A percentile compares a stretch with the other conserved stretches of the same genome.
phyloP scores from a whole-genome alignment of 306 rosid genomes.

The Inga leiocalycina region DNA sequence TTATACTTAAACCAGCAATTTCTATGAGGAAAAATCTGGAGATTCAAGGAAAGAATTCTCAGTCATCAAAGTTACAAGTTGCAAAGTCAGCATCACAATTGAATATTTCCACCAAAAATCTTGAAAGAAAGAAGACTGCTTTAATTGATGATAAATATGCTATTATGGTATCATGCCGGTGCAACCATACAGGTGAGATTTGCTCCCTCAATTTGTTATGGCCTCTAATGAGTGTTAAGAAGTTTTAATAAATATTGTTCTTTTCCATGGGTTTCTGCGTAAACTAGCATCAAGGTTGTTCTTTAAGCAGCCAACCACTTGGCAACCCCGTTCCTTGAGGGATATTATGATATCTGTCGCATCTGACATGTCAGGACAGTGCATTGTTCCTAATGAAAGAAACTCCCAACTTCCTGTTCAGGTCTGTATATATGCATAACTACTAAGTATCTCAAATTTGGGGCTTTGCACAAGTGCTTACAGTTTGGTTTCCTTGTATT shows the following conservation, averaged over 20 bases:
- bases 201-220: constrained; percentile 18
- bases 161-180: constrained; percentile 89
- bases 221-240: constrained; percentile 25
- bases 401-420: constrained; percentile 72
- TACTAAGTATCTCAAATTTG: constrained; percentile 9
- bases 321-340: constrained; percentile 79
- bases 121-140: constrained; percentile 48
- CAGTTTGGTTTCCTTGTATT: constrained; percentile 20
- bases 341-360: constrained; percentile 86
- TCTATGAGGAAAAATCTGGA: constrained; percentile 62
- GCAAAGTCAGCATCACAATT: constrained; percentile 54
- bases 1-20: constrained; percentile 80
- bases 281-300: constrained; percentile 75
- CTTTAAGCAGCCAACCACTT: constrained; percentile 86
- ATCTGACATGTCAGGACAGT: constrained; percentile 64
- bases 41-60: constrained; percentile 55
- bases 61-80: constrained; percentile 45
- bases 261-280: constrained; percentile 23
- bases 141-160: constrained; percentile 66
- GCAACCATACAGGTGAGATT: constrained; percentile 79
- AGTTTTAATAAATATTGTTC: constrained; percentile 25
- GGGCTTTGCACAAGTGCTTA: constrained; percentile 5
- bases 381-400: constrained; percentile 51
- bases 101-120: constrained; percentile 37
- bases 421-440: constrained; percentile 47